Conservation (phyloP, 257 asterid genomes). For the Solanum pennellii region DNA sequence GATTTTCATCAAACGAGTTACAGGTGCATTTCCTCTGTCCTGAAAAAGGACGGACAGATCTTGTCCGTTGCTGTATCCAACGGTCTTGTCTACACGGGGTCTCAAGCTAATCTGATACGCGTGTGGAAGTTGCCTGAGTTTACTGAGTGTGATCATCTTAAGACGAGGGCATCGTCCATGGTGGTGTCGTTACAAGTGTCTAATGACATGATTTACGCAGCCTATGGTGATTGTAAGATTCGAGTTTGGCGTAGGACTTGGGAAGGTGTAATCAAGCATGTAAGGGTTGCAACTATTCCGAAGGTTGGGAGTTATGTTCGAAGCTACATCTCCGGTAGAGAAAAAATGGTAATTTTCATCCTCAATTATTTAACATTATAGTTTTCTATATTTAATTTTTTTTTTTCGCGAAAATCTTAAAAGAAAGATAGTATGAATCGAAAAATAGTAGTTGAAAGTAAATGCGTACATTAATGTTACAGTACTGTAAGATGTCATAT, state of each 20-base stretch:
- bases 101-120: conserved; percentile 48
- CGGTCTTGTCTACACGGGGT: conserved; percentile 68
- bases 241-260: conserved; percentile 89
- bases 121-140: conserved; percentile 95
- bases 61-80: conserved; percentile 53
- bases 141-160: conserved; percentile 79
- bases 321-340: conserved; percentile 70
- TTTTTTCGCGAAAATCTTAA: neutral
- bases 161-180: conserved; percentile 46
- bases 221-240: conserved; percentile 65
- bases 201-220: conserved; percentile 74
- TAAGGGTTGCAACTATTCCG: conserved; percentile 61
- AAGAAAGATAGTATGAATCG: neutral
- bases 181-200: conserved; percentile 58
- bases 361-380: neutral
- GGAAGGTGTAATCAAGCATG: conserved; percentile 72
- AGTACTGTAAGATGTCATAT: neutral
- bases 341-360: conserved; percentile 36
- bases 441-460: neutral
- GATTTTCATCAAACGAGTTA: conserved; percentile 30
- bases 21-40: conserved; percentile 79
- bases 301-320: conserved; percentile 58
- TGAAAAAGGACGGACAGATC: conserved; percentile 84
- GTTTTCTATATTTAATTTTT: neutral
- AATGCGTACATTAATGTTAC: neutral